Evolutionary conservation across 768 basidiomycete genomes (phyloP).

Genomic region (Austroboletus festivus): DNA sequence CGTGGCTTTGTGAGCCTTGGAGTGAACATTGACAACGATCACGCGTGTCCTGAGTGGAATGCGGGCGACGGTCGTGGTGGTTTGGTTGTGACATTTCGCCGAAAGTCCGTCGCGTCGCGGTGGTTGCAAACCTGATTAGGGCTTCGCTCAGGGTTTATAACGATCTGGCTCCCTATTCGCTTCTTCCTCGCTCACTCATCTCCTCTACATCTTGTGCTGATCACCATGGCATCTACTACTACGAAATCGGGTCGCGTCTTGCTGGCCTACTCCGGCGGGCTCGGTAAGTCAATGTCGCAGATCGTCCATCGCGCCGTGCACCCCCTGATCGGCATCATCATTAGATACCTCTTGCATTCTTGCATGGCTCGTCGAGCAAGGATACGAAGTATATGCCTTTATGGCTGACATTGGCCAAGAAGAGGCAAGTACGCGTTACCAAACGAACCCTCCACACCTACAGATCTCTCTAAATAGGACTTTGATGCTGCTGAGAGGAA

Average conservation of each 20-base stretch:
- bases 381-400: slow-evolving; percentile 96
- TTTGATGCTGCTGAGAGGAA: slow-evolving; percentile 90
- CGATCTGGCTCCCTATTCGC: neutral
- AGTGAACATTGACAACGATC: too few species aligned
- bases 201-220: neutral
- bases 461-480: slow-evolving; percentile 51
- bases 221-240: slow-evolving; percentile 15
- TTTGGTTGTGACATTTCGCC: too few species aligned
- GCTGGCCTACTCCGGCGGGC: slow-evolving; percentile 96
- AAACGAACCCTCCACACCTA: neutral
- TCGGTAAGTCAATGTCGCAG: slow-evolving; percentile 59
- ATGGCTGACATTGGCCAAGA: slow-evolving; percentile 96
- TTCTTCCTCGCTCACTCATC: neutral
- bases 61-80: too few species aligned
- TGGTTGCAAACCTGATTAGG: too few species aligned
- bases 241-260: slow-evolving; percentile 77
- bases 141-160: too few species aligned
- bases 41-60: too few species aligned
- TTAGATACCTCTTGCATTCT: slow-evolving; percentile 98
- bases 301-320: neutral
- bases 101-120: too few species aligned
- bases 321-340: slow-evolving; percentile 9
- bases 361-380: slow-evolving; percentile 97
- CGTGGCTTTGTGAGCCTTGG: too few species aligned
- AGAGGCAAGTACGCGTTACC: slow-evolving; percentile 47